A percentile compares a stretch with the other conserved stretches of the same genome.
Evolutionary conservation across 2,329 filamentous ascomycete species (phyloP).

Genomic region (Fusarium nematophilum): DNA sequence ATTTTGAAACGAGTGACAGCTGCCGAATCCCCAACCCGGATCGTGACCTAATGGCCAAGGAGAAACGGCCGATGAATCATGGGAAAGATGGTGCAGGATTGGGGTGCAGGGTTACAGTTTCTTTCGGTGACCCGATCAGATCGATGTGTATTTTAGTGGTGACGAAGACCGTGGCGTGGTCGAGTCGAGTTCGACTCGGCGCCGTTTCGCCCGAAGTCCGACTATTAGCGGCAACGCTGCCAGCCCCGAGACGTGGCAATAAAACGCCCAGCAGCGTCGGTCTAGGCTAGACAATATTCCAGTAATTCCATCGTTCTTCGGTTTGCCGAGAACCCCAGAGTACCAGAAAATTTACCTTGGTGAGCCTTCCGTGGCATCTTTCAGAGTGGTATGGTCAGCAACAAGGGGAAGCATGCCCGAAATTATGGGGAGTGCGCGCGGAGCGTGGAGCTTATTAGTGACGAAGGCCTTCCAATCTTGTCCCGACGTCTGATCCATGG

Average conservation of each 20-base stretch:
- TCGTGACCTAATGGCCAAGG: conserved; percentile 18
- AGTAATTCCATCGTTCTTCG: too few species aligned
- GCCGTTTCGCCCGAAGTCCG: conserved; percentile 22
- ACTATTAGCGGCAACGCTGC: conserved; percentile 15
- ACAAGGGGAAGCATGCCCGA: background rate
- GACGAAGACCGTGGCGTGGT: conserved; percentile 19
- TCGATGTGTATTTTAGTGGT: conserved; percentile 28
- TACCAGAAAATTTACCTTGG: conserved; percentile 1
- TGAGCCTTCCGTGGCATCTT: background rate
- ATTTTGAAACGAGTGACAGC: conserved; percentile 33
- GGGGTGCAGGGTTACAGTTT: background rate
- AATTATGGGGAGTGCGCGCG: conserved; percentile 33
- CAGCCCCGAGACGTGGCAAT: conserved; percentile 4
- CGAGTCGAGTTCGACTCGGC: background rate
- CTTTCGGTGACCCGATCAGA: conserved; percentile 15
- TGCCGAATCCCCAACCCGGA: conserved; percentile 14
- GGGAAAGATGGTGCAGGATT: conserved; percentile 14
- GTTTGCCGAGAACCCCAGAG: conserved; percentile 11
- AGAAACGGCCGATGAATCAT: conserved; percentile 22
- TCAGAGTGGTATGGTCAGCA: background rate
- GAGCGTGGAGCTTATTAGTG: conserved; percentile 13
- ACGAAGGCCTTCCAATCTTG: background rate
- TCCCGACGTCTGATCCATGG: background rate
- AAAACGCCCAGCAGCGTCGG: background rate
- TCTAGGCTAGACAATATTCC: background rate